Evolutionary conservation across 139 green algal genomes (phyloP), one percentile per base, ranked within the genome.

Genomic region (Closterium sp.): DNA sequence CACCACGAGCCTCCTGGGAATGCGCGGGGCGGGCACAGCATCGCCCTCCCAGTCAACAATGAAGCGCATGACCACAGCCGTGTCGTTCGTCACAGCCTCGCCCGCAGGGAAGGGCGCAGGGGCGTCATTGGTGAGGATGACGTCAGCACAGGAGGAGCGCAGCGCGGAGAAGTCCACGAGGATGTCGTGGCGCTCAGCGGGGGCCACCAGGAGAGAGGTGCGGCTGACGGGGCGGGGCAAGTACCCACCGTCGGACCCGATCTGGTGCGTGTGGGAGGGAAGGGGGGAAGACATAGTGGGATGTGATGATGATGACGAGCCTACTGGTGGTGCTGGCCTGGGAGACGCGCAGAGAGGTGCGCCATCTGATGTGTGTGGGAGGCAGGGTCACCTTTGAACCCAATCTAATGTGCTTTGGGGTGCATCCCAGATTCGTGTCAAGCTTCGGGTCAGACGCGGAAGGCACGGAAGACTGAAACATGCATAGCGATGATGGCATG

Each of bases 181-280:
- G 7, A 92, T 12, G 36, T 92, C 89, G 19, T 32, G 3, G 3
- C 90, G 33, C 87, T 93, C 90, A 3, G 32, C 90, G 7, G 90
- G 90, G 9, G 90, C 90, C 23, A 93, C 83, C 33, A 86, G 55
- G 10, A 93, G 21, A 2, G 34, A 76, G n/a, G 90, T 16, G 0
- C 33, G 36, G 8, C 84, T 28, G 10, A 34, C 89, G 19, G 89
- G 89, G 19, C 31, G 33, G 12, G 31, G 28, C 12, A 92, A 35
- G 89, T 92, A 92, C 3, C 89, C 89, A 30, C 84, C 89, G 6
- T 92, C 89, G 6, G 83, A 90, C 16, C 34, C 89, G 64, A 92
- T 92, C 83, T 92, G 89, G 9, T 88, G 34, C 21, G 21, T 3
- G 43, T 66, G n/a, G 34, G 4, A 55, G 36, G 6, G 36, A 6